Percentiles rank a stretch among this genome's conserved stretches.
These are phyloP conservation scores for Xylariaceae sp. DNA, from an alignment of 2,329 filamentous ascomycete genomes.

Conservation along the genomic window DNA sequence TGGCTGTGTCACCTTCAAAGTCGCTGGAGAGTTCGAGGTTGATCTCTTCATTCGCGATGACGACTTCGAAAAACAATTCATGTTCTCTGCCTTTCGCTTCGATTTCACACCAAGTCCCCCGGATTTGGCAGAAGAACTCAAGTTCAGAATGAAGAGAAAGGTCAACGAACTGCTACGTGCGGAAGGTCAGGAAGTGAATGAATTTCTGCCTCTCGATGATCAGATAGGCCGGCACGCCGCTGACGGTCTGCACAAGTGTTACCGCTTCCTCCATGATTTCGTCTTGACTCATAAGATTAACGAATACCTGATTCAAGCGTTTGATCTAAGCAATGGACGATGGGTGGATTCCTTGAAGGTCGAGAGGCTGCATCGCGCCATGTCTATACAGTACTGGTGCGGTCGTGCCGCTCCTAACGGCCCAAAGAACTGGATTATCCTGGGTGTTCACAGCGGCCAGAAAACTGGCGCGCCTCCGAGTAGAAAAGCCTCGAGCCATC, in stretches of 20 bases:
- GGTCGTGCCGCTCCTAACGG: conserved; percentile 51
- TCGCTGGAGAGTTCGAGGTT: conserved; percentile 83
- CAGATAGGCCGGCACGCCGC: conserved; percentile 34
- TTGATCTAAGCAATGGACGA: conserved; percentile 60
- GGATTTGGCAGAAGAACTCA: conserved; percentile 58
- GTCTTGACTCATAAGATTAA: conserved; percentile 87
- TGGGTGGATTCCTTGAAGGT: conserved; percentile 79
- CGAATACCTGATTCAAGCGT: conserved; percentile 73
- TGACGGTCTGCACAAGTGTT: conserved; percentile 74
- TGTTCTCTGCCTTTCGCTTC: conserved; percentile 89
- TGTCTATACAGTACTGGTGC: conserved; percentile 90
- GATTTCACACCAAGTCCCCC: conserved; percentile 67
- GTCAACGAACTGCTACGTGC: too few relatives aligned
- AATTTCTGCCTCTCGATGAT: too few relatives aligned
- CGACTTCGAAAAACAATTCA: conserved; percentile 78
- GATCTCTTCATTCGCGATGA: conserved; percentile 89
- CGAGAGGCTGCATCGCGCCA: conserved; percentile 73
- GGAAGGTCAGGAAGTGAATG: conserved; percentile 65
- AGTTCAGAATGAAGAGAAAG: conserved; percentile 46
- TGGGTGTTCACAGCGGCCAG: conserved; percentile 71
- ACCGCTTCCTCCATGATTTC: conserved; percentile 81
- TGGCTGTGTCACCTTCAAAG: conserved; percentile 85
- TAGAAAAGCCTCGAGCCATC: conserved; percentile 44
- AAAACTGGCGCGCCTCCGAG: conserved; percentile 36
- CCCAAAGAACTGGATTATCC: conserved; percentile 84